A percentile compares a stretch with the other conserved stretches of the same genome.
These are phyloP conservation scores for Colletotrichum sp. DNA, from an alignment of 2,329 filamentous ascomycete genomes.

Conservation along the genomic window DNA sequence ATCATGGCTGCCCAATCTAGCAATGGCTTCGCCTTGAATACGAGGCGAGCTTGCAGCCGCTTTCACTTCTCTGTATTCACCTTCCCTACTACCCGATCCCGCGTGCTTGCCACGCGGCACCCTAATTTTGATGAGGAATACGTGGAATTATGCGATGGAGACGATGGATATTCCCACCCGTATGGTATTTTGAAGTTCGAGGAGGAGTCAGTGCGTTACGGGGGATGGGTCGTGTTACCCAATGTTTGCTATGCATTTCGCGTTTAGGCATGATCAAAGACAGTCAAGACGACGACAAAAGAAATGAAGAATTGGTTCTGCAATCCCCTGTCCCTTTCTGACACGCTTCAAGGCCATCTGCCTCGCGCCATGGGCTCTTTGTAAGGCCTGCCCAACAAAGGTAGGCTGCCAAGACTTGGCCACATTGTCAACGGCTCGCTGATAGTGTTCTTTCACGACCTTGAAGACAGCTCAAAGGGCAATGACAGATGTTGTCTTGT, in stretches of 20 bases:
- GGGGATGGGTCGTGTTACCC: not conserved
- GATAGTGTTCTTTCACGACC: not conserved
- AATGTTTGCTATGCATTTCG: conserved; percentile 15
- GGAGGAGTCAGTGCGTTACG: conserved; percentile 18
- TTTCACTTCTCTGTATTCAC: conserved; percentile 26
- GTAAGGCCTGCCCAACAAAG: not conserved
- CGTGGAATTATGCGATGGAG: conserved; percentile 19
- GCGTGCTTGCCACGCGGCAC: conserved; percentile 2
- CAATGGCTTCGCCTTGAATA: not conserved
- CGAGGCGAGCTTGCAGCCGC: not conserved
- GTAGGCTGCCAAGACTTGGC: not conserved
- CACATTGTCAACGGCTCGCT: not conserved
- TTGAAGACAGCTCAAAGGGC: not conserved
- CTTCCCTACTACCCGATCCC: conserved; percentile 19
- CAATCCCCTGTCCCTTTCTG: not conserved
- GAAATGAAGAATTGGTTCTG: conserved; percentile 17
- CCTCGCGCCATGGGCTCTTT: not conserved
- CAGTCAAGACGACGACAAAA: conserved; percentile 12
- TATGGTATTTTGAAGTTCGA: conserved; percentile 19
- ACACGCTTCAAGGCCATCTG: not conserved
- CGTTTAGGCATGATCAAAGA: conserved; percentile 20
- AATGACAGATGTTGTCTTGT: not conserved
- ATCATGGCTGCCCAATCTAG: not conserved
- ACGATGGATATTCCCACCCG: conserved; percentile 22
- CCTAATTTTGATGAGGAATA: conserved; percentile 22